Evolutionary conservation across 495 filamentous ascomycete genomes (phyloP).

Genomic region (Aspergillus leporis): DNA sequence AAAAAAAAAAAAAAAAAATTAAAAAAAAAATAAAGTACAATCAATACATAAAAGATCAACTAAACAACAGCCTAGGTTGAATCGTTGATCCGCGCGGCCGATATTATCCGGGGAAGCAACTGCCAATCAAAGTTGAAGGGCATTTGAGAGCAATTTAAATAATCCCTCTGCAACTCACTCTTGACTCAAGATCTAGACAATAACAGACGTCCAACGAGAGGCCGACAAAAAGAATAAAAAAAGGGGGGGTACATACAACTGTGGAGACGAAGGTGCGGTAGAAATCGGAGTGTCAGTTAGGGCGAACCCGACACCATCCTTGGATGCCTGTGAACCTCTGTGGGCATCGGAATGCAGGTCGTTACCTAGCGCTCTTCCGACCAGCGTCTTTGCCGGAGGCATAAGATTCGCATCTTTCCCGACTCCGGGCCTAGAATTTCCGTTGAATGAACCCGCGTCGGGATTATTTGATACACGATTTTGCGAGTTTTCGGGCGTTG

Average conservation of each 20-base stretch:
- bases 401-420: slow-evolving; percentile 39
- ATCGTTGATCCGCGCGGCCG: not conserved
- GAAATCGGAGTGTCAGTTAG: slow-evolving; percentile 69
- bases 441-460: slow-evolving; percentile 28
- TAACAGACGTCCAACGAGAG: slow-evolving; percentile 18
- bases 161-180: not conserved
- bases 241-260: slow-evolving; percentile 56
- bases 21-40: not conserved
- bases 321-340: slow-evolving; percentile 44
- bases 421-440: slow-evolving; percentile 23
- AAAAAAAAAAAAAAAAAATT: slow-evolving; percentile 1
- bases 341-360: slow-evolving; percentile 49
- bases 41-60: slow-evolving; percentile 2
- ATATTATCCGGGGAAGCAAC: slow-evolving; percentile 1
- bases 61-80: not conserved
- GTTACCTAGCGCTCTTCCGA: slow-evolving; percentile 50
- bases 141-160: slow-evolving; percentile 1
- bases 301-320: slow-evolving; percentile 55
- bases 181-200: slow-evolving; percentile 12
- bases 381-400: slow-evolving; percentile 44
- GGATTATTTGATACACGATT: slow-evolving; percentile 9
- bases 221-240: slow-evolving; percentile 20
- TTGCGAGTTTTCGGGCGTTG: slow-evolving; percentile 31
- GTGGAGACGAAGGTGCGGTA: slow-evolving; percentile 69
- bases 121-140: slow-evolving; percentile 1